These are phyloP conservation scores for Medicago lupulina DNA, from an alignment of 306 rosid genomes.

Conservation along the genomic window DNA sequence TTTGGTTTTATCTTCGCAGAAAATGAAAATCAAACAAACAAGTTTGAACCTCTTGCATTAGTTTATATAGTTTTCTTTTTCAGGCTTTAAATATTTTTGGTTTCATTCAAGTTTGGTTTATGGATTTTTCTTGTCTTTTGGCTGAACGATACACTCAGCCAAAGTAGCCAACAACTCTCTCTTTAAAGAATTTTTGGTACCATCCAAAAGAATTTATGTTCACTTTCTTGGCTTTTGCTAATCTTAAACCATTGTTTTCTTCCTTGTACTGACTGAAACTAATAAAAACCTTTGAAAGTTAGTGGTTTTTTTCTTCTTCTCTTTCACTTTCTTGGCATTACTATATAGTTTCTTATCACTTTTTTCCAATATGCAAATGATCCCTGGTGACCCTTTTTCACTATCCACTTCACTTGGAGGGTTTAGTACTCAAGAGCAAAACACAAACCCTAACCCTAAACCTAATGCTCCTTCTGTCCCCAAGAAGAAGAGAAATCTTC, in stretches of 20 bases:
- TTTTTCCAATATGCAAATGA: constrained; percentile 53
- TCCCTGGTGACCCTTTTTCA: constrained; percentile 74
- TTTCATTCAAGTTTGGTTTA: constrained; percentile 61
- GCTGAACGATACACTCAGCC: constrained; percentile 50
- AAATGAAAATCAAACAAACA: constrained; percentile 57
- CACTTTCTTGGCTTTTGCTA: constrained; percentile 54
- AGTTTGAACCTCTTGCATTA: constrained; percentile 45
- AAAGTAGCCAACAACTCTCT: constrained; percentile 26
- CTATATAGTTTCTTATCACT: constrained; percentile 19
- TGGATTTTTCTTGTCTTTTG: constrained; percentile 74
- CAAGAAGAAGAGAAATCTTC: constrained; percentile 91
- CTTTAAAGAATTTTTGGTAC: constrained; percentile 49
- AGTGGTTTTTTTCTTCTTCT: constrained; percentile 49
- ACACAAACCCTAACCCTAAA: constrained; percentile 70
- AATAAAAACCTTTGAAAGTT: constrained; percentile 50
- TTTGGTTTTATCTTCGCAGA: constrained; percentile 67
- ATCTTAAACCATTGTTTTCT: constrained; percentile 57
- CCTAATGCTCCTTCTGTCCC: constrained; percentile 46
- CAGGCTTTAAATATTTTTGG: constrained; percentile 48
- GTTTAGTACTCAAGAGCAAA: constrained; percentile 65
- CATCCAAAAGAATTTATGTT: constrained; percentile 61
- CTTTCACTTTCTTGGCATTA: constrained; percentile 2
- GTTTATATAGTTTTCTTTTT: constrained; percentile 48
- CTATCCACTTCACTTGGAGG: constrained; percentile 58
- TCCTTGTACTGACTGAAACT: constrained; percentile 49